Percentiles rank a stretch among this genome's conserved stretches.
These are phyloP conservation scores for Bromus sterilis DNA, from an alignment of 176 grass and related monocot genomes.

Conservation along the genomic window DNA sequence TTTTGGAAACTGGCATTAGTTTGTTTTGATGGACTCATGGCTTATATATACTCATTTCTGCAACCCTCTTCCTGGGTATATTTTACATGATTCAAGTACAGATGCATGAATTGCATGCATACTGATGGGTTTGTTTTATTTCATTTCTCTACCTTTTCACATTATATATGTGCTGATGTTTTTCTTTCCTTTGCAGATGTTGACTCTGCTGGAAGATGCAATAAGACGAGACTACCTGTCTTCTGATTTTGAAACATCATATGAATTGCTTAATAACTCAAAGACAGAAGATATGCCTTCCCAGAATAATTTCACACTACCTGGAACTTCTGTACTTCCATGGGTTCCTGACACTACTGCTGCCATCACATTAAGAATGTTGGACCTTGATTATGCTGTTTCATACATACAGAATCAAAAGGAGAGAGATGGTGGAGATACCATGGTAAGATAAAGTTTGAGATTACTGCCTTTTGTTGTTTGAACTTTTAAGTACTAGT, in stretches of 20 bases:
- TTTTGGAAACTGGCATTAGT: slow-evolving; percentile 12
- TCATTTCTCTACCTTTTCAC: not conserved
- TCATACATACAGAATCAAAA: slow-evolving; percentile 65
- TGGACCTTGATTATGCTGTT: slow-evolving; percentile 74
- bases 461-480: not conserved
- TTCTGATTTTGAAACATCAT: slow-evolving; percentile 80
- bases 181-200: slow-evolving; percentile 46
- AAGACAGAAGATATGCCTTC: slow-evolving; percentile 20
- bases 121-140: not conserved
- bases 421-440: slow-evolving; percentile 54
- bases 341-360: slow-evolving; percentile 79
- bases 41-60: too few relatives aligned
- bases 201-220: slow-evolving; percentile 79
- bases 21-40: not conserved
- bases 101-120: not conserved
- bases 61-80: not conserved
- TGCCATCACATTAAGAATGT: slow-evolving; percentile 76
- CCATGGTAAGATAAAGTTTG: slow-evolving; percentile 46
- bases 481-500: not conserved
- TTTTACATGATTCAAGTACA: slow-evolving; percentile 2
- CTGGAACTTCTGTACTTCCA: slow-evolving; percentile 75
- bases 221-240: slow-evolving; percentile 65
- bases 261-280: slow-evolving; percentile 56
- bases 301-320: slow-evolving; percentile 16
- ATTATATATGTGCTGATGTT: not conserved